A percentile compares a stretch with the other conserved stretches of the same genome.
Evolutionary conservation across 148 eudicot genomes (phyloP).

Genomic region (Silene uniflora): DNA sequence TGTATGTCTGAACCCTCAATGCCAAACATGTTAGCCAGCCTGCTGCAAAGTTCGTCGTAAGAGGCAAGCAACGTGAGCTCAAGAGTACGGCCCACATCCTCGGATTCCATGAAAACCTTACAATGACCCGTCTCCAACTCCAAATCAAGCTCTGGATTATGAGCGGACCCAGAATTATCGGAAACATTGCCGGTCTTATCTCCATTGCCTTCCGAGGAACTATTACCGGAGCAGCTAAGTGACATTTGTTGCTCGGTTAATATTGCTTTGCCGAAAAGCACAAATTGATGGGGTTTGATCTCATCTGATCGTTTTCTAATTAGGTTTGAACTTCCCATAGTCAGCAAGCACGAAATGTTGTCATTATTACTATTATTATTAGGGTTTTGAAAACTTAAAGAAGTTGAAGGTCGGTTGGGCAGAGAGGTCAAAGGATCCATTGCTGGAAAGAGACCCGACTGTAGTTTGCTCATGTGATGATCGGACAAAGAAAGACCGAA

Average conservation of each 20-base stretch:
- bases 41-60: conserved; percentile 60
- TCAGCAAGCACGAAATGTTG: conserved; percentile 64
- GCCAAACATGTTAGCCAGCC: conserved; percentile 58
- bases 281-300: conserved; percentile 42
- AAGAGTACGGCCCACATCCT: conserved; percentile 62
- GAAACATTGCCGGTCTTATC: conserved; percentile 47
- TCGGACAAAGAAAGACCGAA: conserved; percentile 67
- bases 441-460: conserved; percentile 51
- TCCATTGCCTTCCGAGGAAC: conserved; percentile 46
- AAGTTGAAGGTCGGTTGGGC: conserved; percentile 35
- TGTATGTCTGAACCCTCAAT: conserved; percentile 51
- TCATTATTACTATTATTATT: conserved; percentile 29
- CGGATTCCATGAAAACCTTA: conserved; percentile 63
- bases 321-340: conserved; percentile 60
- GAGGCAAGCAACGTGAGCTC: conserved; percentile 57
- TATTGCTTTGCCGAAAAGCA: conserved; percentile 81
- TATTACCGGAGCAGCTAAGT: conserved; percentile 47
- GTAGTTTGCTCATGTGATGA: conserved; percentile 57
- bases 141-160: conserved; percentile 33
- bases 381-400: conserved; percentile 35
- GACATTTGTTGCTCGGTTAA: conserved; percentile 69
- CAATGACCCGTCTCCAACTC: conserved; percentile 50
- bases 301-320: conserved; percentile 35
- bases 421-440: conserved; percentile 31
- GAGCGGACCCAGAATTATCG: conserved; percentile 48